A percentile compares a stretch with the other conserved stretches of the same genome.
These are phyloP conservation scores for Macadamia tetraphylla DNA, from an alignment of 164 flowering plant genomes.

Conservation along the genomic window DNA sequence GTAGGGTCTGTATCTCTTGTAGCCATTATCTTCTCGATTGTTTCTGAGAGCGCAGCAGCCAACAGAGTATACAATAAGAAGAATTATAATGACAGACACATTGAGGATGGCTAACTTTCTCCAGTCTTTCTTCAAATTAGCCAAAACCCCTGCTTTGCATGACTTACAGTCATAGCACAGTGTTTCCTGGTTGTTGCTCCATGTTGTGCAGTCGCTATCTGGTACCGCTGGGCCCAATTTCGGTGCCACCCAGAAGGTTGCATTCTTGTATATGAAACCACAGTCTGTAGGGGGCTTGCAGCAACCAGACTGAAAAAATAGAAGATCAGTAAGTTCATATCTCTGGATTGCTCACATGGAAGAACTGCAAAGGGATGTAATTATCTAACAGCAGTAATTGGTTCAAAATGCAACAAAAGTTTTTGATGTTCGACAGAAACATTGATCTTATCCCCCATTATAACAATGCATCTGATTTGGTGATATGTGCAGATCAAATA, in stretches of 20 bases:
- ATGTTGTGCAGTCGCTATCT: constrained; percentile 21
- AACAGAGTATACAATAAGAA: constrained; percentile 16
- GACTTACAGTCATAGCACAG: constrained; percentile 37
- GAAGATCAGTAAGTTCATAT: not conserved
- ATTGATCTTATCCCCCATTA: not conserved
- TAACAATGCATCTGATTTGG: too few species aligned
- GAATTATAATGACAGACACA: constrained; percentile 15
- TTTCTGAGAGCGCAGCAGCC: constrained; percentile 21
- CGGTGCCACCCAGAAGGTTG: constrained; percentile 22
- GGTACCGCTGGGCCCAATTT: constrained; percentile 10
- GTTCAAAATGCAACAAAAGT: too few species aligned
- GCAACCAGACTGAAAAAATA: constrained; percentile 25
- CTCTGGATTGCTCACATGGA: not conserved
- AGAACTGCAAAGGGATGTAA: not conserved
- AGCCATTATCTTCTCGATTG: not conserved
- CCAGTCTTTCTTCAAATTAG: constrained; percentile 31
- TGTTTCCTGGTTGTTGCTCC: constrained; percentile 21
- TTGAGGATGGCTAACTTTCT: constrained; percentile 22
- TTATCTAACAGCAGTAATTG: too few species aligned
- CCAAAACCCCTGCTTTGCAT: constrained; percentile 47
- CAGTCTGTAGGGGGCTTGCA: constrained; percentile 31
- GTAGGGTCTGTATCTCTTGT: not conserved
- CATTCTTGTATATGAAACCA: constrained; percentile 16
- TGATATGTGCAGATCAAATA: too few species aligned
- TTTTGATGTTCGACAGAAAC: too few species aligned